phyloP scores from a whole-genome alignment of 345 rosid species.

The Aurinia saxatilis region DNA sequence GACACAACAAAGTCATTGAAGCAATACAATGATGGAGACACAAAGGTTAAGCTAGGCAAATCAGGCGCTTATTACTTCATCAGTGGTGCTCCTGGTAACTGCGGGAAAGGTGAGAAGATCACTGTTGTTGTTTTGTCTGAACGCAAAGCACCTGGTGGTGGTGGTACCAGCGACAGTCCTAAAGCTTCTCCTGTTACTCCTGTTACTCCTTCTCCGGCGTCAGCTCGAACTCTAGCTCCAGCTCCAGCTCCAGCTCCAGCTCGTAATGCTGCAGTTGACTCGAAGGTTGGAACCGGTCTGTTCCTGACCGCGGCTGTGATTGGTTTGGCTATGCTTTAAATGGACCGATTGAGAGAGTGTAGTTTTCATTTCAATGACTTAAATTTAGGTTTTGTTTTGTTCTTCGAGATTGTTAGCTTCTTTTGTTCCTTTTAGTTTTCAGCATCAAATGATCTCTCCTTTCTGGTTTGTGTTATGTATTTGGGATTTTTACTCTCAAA shows the following conservation, averaged over 20 bases:
- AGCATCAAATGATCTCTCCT: background rate
- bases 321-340: conserved; percentile 20
- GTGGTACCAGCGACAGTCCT: background rate
- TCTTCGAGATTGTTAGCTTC: background rate
- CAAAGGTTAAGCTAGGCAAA: conserved; percentile 33
- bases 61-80: conserved; percentile 53
- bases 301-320: background rate
- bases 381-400: background rate
- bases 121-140: conserved; percentile 38
- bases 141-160: conserved; percentile 9
- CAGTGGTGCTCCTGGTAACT: conserved; percentile 46
- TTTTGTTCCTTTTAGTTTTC: background rate
- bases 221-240: background rate
- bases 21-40: conserved; percentile 35
- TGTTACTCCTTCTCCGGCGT: background rate
- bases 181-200: conserved; percentile 12
- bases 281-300: background rate
- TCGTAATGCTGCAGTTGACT: conserved; percentile 5
- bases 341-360: background rate
- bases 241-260: conserved; percentile 8
- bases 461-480: conserved; percentile 3
- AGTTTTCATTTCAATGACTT: background rate
- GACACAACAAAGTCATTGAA: conserved; percentile 35
- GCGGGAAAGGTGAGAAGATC: conserved; percentile 47
- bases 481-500: conserved; percentile 1